A percentile compares a stretch with the other conserved stretches of the same genome.
Evolutionary conservation across 225 moss, liverwort and hornwort genomes (phyloP).

Genomic region (Thuidium tamariscinum): DNA sequence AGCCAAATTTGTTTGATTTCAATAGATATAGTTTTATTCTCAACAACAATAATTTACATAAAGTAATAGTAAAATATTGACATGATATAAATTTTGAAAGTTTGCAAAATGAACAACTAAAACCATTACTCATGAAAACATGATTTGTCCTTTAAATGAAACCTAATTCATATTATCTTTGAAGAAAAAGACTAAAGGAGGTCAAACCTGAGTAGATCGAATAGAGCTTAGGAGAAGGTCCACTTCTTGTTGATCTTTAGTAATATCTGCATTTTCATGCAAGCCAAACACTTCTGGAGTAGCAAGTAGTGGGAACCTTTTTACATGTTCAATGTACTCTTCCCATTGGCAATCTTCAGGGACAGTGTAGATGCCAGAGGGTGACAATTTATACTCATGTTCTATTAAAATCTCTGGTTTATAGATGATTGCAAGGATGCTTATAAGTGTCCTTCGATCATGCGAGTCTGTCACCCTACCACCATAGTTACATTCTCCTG

Average conservation of each 20-base stretch:
- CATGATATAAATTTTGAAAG: neutral
- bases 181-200: fast-evolving
- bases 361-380: conserved; percentile 41
- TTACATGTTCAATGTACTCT: conserved; percentile 64
- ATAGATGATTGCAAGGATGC: conserved; percentile 55
- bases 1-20: neutral
- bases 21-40: too few relatives aligned
- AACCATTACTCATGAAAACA: too few relatives aligned
- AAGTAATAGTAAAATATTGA: fast-evolving
- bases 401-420: conserved; percentile 43
- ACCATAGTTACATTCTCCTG: conserved; percentile 80
- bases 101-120: neutral
- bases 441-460: conserved; percentile 57
- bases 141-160: neutral
- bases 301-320: conserved; percentile 61
- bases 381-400: conserved; percentile 56
- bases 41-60: neutral
- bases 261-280: conserved; percentile 75
- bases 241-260: conserved; percentile 70
- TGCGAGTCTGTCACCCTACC: conserved; percentile 63
- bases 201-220: conserved; percentile 34
- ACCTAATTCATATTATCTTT: neutral
- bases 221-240: conserved; percentile 46
- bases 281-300: conserved; percentile 67
- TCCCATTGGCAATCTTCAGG: conserved; percentile 53